Evolutionary conservation across 2,329 filamentous ascomycete species (phyloP).

Genomic region (Cytospora leucostoma): DNA sequence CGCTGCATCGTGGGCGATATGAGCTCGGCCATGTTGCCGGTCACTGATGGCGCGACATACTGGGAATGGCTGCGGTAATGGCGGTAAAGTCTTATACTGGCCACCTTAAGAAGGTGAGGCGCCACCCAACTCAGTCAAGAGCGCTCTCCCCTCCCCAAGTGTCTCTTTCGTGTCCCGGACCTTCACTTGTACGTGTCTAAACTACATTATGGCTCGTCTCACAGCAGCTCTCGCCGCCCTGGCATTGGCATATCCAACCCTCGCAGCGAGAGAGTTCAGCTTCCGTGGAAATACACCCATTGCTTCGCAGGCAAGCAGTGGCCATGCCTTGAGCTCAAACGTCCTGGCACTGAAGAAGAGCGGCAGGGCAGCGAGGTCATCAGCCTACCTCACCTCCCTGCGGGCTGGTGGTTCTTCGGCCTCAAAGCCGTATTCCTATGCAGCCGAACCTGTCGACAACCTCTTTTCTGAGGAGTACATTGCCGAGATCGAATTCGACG

Average conservation of each 20-base stretch:
- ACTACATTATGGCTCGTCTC: constrained; percentile 7
- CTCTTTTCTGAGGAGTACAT: constrained; percentile 16
- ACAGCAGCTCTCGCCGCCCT: not conserved
- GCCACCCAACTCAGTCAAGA: not conserved
- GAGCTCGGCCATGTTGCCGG: not conserved
- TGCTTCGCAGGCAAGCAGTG: constrained; percentile 9
- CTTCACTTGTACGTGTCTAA: not conserved
- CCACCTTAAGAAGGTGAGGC: not conserved
- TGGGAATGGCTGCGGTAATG: not conserved
- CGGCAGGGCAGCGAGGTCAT: constrained; percentile 12
- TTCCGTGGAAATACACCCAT: constrained; percentile 1
- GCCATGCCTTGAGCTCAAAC: constrained; percentile 13
- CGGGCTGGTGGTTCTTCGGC: not conserved
- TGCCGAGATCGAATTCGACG: constrained; percentile 15
- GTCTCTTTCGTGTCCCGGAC: not conserved
- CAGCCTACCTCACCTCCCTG: constrained; percentile 12
- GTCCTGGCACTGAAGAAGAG: constrained; percentile 14
- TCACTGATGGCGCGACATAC: not conserved
- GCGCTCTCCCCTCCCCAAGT: not conserved
- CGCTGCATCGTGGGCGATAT: not conserved
- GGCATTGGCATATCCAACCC: not conserved
- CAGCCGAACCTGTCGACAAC: constrained; percentile 4
- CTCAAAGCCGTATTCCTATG: not conserved
- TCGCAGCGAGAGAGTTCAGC: not conserved
- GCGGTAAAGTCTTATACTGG: not conserved